Evolutionary conservation across 2,329 filamentous ascomycete species (phyloP), one percentile per base, ranked within the genome.

Genomic region (Raffaelea albimanens): DNA sequence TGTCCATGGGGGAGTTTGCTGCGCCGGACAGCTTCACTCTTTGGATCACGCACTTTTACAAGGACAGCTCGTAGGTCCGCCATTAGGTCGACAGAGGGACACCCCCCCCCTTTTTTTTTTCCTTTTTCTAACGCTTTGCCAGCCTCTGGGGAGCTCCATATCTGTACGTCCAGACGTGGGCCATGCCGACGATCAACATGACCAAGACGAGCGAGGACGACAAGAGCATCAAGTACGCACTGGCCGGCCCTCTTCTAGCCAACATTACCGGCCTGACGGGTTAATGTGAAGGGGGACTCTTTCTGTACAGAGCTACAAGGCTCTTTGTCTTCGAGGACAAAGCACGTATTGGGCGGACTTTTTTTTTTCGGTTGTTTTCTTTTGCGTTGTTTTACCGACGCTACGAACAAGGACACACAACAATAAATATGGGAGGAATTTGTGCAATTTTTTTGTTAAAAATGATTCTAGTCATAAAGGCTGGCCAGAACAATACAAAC

Each of bases 11-110:
- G 18, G 31, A 19, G 7, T 60, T 61, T 44, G 39, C 50, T 18
- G 49, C 48, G n/a, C 54, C 54, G 8, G 39, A 48, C 33, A 58
- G 58, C 47, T 53, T 61, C 38, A 50, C 54, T 3, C 33, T 60
- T n/a, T 48, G 53, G 41, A 46, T 59, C n/a, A 50, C 51, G 18
- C 58, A 59, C 42, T 55, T 44, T 19, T 60, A 59, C 47, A 53
- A 52, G 11, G 58, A 61, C 42, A 54, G 54, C 45, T 47, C 54
- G 58, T 60, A 46, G 40, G 57, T 54, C 10, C 2, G n/a, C n/a
- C n/a, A 13, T 29, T 29, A 13, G 13, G 25, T 29, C 7, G 36
- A 9, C 11, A 4, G 5, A 4, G 5, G 2, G 8, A 20, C 14
- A 18, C 9, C n/a, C 8, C 25, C 7, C 7, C n/a, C 16, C n/a